Base-by-base conservation (phyloP, 495 filamentous ascomycete genomes). In the Friedmanniomyces simplex region DNA sequence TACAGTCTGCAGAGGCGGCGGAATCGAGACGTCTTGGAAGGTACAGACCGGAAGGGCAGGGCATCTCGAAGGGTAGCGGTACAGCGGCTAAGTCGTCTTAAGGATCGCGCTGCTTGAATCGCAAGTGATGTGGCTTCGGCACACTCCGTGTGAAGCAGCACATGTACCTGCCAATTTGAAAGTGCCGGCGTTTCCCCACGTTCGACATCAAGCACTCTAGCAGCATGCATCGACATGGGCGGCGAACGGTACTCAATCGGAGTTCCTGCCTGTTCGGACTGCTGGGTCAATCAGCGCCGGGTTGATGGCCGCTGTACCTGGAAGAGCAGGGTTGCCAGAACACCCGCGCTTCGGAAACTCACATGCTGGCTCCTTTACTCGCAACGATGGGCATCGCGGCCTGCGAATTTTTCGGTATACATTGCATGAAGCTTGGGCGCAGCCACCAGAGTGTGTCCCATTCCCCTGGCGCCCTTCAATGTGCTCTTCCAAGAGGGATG, bases 161-260 rank as follows among this genome's bases (percentile, higher is more conserved):
- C n/a, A n/a, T n/a, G n/a, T n/a, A n/a, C 34, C 34, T 37, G 34
- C 34, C 34, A 8, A 37, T 37, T 37, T 16, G 34, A 43, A 43
- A 43, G 39, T 43, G 39, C 39, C 39, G 39, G 39, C 39, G 18
- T 16, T 36, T 60, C 58, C 58, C 54, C 58, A 32, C 5, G 58
- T 55, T 51, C 58, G 52, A 28, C 43, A 7, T 25, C 28, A 30
- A 22, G n/a, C 39, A 51, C 36, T 45, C n/a, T 14, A 30, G 24
- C 50, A 50, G 47, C 32, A 22, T 49, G 28, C 37, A 50, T 57
- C 12, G 45, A 51, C 26, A 16, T 20, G 45, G 47, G 54, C 16
- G 32, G 13, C 16, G 8, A 46, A 47, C 30, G 58, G 58, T 61
- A 56, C 42, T 55, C 58, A 56, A 61, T 55, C 58, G 58, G 58